Evolutionary conservation across 805 yeast species (phyloP).

Genomic region (Kluyveromyces siamensis): DNA sequence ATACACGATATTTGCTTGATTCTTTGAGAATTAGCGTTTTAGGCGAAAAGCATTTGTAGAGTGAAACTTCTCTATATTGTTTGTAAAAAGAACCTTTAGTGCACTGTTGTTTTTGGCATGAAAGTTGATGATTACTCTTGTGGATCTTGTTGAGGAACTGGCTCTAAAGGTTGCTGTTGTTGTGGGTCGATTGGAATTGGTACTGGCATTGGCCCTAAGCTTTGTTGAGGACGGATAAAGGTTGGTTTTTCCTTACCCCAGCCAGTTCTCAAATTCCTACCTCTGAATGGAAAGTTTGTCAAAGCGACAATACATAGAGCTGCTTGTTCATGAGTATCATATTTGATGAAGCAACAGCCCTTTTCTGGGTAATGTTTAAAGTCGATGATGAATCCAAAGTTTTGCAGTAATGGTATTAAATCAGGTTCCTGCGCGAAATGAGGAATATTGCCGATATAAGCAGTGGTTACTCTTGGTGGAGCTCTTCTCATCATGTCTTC

Average conservation of each 20-base stretch:
- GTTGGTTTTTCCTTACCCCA: conserved; percentile 67
- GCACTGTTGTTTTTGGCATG: neutral
- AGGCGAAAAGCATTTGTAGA: neutral
- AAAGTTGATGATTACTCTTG: neutral
- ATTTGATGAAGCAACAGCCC: conserved; percentile 85
- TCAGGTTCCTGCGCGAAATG: conserved; percentile 68
- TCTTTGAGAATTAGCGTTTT: neutral
- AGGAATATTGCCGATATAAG: conserved; percentile 78
- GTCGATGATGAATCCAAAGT: conserved; percentile 76
- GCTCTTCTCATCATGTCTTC: conserved; percentile 69
- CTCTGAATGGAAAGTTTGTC: conserved; percentile 59
- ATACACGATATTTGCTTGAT: neutral
- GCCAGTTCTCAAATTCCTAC: conserved; percentile 71
- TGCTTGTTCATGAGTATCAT: conserved; percentile 80
- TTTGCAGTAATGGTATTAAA: conserved; percentile 62
- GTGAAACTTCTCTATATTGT: neutral
- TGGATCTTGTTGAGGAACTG: conserved; percentile 4
- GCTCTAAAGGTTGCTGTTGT: conserved; percentile 8
- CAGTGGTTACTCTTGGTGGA: conserved; percentile 62
- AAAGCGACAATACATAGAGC: conserved; percentile 80
- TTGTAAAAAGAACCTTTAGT: neutral
- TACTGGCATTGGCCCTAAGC: conserved; percentile 7
- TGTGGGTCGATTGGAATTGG: conserved; percentile 3
- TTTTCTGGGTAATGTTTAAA: conserved; percentile 70
- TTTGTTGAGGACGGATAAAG: conserved; percentile 20